These are phyloP conservation scores for Nectriaceae sp. DNA, from an alignment of 2,329 filamentous ascomycete genomes.

Conservation along the genomic window DNA sequence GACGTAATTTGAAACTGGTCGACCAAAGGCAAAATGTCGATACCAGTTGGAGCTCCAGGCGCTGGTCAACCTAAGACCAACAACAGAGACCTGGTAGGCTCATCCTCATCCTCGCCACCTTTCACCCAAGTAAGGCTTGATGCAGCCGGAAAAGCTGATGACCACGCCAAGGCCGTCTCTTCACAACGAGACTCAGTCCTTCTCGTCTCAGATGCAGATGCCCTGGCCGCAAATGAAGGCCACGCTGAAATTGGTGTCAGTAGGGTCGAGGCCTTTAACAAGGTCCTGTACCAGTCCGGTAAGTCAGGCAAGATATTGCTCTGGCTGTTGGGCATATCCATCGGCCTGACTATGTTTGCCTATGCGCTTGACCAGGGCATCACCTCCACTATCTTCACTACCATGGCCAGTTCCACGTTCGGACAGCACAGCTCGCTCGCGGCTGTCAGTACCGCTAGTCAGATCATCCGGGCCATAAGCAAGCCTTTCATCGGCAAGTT, in stretches of 20 bases:
- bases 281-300: slow-evolving; percentile 40
- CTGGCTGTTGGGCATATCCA: slow-evolving; percentile 37
- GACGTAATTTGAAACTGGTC: not conserved
- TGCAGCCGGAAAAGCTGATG: not conserved
- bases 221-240: not conserved
- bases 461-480: slow-evolving; percentile 41
- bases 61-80: not conserved
- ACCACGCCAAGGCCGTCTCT: not conserved
- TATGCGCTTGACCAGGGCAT: slow-evolving; percentile 41
- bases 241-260: slow-evolving; percentile 31
- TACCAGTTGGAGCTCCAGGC: slow-evolving; percentile 2
- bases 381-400: slow-evolving; percentile 35
- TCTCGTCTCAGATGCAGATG: not conserved
- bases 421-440: slow-evolving; percentile 33
- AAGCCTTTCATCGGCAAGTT: slow-evolving; percentile 42
- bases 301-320: slow-evolving; percentile 35
- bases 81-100: not conserved
- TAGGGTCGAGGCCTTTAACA: slow-evolving; percentile 41
- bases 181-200: not conserved
- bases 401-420: slow-evolving; percentile 37
- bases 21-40: slow-evolving; percentile 1
- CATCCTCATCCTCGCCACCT: not conserved
- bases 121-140: not conserved
- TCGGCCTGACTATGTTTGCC: slow-evolving; percentile 41
- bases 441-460: slow-evolving; percentile 33